phyloP scores from a whole-genome alignment of 345 rosid species.

The Gossypium anomalum region DNA sequence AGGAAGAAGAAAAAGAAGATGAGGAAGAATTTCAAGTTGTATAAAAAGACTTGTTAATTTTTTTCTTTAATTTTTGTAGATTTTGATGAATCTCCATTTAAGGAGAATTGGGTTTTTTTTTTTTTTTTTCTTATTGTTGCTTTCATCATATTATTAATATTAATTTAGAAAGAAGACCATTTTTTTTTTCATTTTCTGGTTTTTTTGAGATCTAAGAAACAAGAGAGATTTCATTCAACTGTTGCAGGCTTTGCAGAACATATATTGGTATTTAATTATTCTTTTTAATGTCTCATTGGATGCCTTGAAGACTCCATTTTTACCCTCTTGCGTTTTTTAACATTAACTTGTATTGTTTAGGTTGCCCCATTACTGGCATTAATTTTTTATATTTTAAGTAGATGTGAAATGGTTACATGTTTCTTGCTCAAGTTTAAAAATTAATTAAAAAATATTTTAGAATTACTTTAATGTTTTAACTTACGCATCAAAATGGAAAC shows the following conservation, averaged over 20 bases:
- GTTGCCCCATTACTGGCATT: no score
- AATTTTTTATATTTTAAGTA: no score
- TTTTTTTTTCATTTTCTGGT: background rate
- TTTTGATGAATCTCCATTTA: conserved; percentile 22
- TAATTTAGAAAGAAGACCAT: conserved; percentile 11
- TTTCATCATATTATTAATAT: conserved; percentile 7
- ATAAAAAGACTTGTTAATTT: background rate
- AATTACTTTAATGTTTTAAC: no score
- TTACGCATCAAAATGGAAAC: no score
- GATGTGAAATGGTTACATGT: no score
- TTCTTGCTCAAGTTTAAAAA: no score
- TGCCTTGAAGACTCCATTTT: background rate
- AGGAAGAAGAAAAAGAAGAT: conserved; percentile 24
- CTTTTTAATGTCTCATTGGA: conserved; percentile 6
- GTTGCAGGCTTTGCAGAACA: conserved; percentile 36
- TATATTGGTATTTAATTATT: conserved; percentile 19
- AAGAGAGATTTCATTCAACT: conserved; percentile 48
- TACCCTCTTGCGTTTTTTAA: background rate
- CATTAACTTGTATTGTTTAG: no score
- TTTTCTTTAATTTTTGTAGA: conserved; percentile 4
- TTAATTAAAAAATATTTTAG: no score
- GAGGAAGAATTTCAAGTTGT: background rate
- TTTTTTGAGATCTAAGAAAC: conserved; percentile 22
- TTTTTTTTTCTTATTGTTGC: conserved; percentile 8
- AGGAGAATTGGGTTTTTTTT: conserved; percentile 12